Base-by-base conservation (phyloP, 306 rosid species). In the Mimosa pudica region DNA sequence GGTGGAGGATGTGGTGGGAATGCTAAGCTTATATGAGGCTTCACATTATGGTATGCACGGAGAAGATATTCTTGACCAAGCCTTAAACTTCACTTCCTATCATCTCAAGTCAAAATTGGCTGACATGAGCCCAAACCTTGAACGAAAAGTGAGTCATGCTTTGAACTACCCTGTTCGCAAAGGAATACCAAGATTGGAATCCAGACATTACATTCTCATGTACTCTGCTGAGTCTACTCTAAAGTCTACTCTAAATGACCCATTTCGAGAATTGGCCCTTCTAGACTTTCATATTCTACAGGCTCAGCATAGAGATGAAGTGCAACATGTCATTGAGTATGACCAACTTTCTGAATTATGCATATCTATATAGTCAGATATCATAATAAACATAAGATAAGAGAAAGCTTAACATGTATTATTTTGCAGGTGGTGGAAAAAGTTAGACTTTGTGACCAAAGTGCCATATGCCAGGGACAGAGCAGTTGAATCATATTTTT, bases 351-450 rank as follows among this genome's bases (percentile, higher is more conserved):
- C 11, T 68, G 12, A 9, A 58, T 58, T 1, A 38, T 38, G 42
- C 64, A 38, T 2, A 17, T 44, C 18, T 30, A 4, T 30, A 30
- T 11, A 61, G 41, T 30, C 14, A 30, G 17, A 30, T 10, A 61
- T 61, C 67, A 61, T 10, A 61, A 3, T 10, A 9, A 10, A 61
- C 32, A 30, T 38, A 66, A n/a, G n/a, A n/a, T n/a, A 66, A 24
- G 2, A 1, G 32, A 66, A 16, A 66, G 71, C 13, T 6, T 16
- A 14, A 38, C 47, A 42, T 16, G 1, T 32, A 32, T 70, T 58
- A 7, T n/a, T 8, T 55, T 72, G 2, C 44, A 88, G 90, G 86
- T 83, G 89, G 92, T 84, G 86, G 88, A 82, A 81, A 51, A 79
- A 61, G 3, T 70, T 71, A 47, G 52, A 90, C 32, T 79, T 82